Percentiles rank a stretch among this genome's conserved stretches.
Conservation (phyloP, 306 rosid species). For the Dryas alaskensis region DNA sequence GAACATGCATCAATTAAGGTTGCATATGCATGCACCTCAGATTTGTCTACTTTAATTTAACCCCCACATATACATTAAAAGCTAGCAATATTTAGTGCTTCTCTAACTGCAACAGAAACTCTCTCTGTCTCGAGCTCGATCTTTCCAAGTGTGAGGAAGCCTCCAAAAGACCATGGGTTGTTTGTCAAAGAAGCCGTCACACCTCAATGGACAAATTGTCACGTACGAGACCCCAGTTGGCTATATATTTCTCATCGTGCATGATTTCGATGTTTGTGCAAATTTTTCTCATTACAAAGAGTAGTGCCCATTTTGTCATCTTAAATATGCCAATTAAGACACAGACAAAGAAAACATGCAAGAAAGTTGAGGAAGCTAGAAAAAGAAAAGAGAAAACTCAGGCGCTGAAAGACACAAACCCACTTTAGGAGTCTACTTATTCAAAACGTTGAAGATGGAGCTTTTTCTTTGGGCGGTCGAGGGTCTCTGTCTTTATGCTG, state of each 20-base stretch:
- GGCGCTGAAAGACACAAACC: conserved; percentile 38
- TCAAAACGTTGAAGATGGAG: conserved; percentile 40
- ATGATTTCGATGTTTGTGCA: conserved; percentile 2
- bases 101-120: background rate
- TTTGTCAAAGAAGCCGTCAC: conserved; percentile 27
- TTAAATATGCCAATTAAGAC: background rate
- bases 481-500: background rate
- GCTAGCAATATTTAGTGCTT: background rate
- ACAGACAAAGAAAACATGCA: background rate
- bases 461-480: conserved; percentile 91
- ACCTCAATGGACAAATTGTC: background rate
- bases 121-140: background rate
- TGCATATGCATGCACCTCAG: too few species aligned
- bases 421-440: conserved; percentile 50
- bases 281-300: conserved; percentile 3
- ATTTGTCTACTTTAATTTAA: background rate
- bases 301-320: conserved; percentile 1
- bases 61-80: background rate
- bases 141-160: background rate
- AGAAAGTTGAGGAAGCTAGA: background rate
- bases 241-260: background rate
- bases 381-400: conserved; percentile 4
- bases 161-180: background rate
- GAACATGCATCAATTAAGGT: too few species aligned
- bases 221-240: background rate